Conservation (phyloP, 495 filamentous ascomycete species). For the Hyaloscypha hepaticicola region DNA sequence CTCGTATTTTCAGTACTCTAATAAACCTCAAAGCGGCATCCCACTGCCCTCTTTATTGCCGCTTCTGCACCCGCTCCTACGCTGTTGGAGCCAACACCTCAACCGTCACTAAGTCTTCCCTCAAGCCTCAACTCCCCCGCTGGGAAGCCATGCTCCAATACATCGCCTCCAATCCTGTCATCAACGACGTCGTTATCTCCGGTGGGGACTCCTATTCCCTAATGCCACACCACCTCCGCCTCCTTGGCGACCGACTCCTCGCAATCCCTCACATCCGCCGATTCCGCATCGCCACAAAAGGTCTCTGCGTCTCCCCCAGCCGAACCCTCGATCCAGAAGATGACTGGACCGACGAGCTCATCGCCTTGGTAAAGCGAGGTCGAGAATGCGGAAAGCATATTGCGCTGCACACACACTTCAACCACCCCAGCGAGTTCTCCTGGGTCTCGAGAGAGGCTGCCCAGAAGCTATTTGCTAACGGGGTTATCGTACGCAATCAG, state of each 20-base stretch:
- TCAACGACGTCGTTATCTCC: conserved; percentile 57
- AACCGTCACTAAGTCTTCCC: conserved; percentile 45
- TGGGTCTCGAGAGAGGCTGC: conserved; percentile 56
- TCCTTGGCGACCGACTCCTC: conserved; percentile 30
- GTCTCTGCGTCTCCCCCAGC: conserved; percentile 51
- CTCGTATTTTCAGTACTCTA: background rate
- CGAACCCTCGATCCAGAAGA: conserved; percentile 50
- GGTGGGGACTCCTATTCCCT: conserved; percentile 57
- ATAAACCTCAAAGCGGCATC: conserved; percentile 40
- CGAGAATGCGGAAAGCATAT: conserved; percentile 53
- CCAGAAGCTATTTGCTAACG: conserved; percentile 46
- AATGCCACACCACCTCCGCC: conserved; percentile 20
- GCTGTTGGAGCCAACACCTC: conserved; percentile 52
- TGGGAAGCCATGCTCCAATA: conserved; percentile 51
- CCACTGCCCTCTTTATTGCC: conserved; percentile 58
- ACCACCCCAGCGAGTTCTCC: conserved; percentile 57
- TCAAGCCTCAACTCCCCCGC: conserved; percentile 41
- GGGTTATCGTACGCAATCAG: conserved; percentile 53
- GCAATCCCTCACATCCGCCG: conserved; percentile 43
- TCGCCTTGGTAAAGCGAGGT: conserved; percentile 47
- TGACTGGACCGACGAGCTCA: conserved; percentile 49
- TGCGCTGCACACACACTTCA: conserved; percentile 62
- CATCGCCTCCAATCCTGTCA: conserved; percentile 44
- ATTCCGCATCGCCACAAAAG: conserved; percentile 58
- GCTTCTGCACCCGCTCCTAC: conserved; percentile 59